phyloP scores from a whole-genome alignment of 164 flowering plant species.

The Aristolochia californica region DNA sequence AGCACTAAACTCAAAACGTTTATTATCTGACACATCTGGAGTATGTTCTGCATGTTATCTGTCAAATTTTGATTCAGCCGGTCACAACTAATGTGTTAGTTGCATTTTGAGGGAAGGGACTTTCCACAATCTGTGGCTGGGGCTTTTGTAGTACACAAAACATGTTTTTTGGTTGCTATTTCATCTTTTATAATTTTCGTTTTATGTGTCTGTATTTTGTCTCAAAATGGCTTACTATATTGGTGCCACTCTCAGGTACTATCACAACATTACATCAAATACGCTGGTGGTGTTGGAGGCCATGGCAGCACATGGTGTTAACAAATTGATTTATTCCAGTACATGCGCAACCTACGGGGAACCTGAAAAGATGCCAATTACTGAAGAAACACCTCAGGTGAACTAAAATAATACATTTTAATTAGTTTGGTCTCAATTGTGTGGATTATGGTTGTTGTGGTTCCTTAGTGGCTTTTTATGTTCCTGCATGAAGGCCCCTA shows the following conservation, averaged over 20 bases:
- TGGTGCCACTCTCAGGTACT: slow-evolving; percentile 43
- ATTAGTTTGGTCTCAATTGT: background rate
- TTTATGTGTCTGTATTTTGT: no score
- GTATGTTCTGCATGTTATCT: no score
- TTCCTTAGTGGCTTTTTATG: background rate
- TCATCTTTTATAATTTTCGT: no score
- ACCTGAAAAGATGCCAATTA: slow-evolving; percentile 92
- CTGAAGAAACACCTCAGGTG: slow-evolving; percentile 95
- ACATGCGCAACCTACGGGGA: slow-evolving; percentile 87
- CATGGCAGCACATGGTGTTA: slow-evolving; percentile 76
- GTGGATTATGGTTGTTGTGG: background rate
- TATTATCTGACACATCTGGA: no score
- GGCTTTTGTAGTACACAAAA: no score
- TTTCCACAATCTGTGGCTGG: no score
- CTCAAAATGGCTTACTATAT: no score
- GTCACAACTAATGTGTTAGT: no score
- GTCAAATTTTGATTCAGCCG: no score
- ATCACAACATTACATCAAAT: slow-evolving; percentile 95
- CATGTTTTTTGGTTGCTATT: background rate
- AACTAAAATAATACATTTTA: background rate
- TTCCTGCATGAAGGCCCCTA: slow-evolving; percentile 49
- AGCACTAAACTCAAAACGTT: no score
- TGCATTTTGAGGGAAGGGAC: no score
- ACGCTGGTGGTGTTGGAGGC: slow-evolving; percentile 81
- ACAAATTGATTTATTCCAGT: slow-evolving; percentile 81